Percentiles rank a stretch among this genome's conserved stretches.
phyloP scores from a whole-genome alignment of 2,329 filamentous ascomycete genomes.

The Cladophialophora carrionii region DNA sequence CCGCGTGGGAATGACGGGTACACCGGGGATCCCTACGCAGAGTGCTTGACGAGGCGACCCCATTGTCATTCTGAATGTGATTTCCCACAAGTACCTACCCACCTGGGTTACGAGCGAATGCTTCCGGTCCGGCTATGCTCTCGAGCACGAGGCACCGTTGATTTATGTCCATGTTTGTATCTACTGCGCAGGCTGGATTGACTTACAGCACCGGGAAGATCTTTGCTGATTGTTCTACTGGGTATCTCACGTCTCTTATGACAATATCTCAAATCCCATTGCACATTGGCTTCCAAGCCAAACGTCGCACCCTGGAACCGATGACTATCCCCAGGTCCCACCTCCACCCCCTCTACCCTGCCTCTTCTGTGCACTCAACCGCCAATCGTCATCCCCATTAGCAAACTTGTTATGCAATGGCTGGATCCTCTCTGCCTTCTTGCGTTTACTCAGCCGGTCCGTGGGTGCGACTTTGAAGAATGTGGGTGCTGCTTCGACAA shows the following conservation, averaged over 20 bases:
- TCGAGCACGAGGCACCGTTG: not conserved
- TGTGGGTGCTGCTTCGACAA: conserved; percentile 95
- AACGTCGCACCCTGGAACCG: not conserved
- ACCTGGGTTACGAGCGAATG: not conserved
- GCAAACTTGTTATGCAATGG: conserved; percentile 92
- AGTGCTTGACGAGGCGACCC: not conserved
- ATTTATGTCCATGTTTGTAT: too few species aligned
- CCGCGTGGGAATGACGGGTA: not conserved
- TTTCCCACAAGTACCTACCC: too few species aligned
- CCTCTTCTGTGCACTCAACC: conserved; percentile 82
- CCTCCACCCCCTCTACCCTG: conserved; percentile 83
- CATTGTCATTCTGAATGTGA: too few species aligned
- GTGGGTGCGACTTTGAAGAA: conserved; percentile 97
- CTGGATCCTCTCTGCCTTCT: conserved; percentile 92
- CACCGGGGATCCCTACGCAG: not conserved
- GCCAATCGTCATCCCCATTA: conserved; percentile 94
- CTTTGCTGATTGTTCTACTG: not conserved
- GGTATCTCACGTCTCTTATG: not conserved
- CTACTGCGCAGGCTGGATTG: not conserved
- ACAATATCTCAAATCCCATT: not conserved
- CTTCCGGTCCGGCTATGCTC: not conserved
- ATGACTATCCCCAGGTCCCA: conserved; percentile 75
- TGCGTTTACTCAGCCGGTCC: conserved; percentile 83
- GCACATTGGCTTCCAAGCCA: not conserved
- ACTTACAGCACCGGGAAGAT: not conserved